Conservation (phyloP, 2,329 filamentous ascomycete species). For the Neurospora sp. region DNA sequence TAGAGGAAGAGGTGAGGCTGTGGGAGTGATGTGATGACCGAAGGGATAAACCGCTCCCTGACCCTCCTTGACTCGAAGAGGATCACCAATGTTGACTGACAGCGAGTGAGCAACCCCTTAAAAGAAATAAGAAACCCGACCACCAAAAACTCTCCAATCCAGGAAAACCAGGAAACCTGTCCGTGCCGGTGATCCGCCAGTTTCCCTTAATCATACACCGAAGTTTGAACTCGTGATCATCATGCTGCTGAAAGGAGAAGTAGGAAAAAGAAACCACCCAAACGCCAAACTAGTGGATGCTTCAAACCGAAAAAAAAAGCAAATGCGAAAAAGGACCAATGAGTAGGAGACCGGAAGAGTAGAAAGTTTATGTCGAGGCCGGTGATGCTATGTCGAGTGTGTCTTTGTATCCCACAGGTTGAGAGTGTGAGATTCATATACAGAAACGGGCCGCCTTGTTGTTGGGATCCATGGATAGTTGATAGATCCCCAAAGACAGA, state of each 20-base stretch:
- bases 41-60: not conserved
- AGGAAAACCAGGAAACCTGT: not conserved
- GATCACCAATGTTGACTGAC: not conserved
- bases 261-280: not conserved
- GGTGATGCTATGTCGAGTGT: not conserved
- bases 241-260: not conserved
- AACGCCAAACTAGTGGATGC: not conserved
- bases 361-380: not conserved
- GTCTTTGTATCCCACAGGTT: not conserved
- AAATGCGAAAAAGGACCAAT: not conserved
- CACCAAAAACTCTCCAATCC: not conserved
- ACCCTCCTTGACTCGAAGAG: not conserved
- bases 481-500: not conserved
- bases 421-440: not conserved
- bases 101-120: not conserved
- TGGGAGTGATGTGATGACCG: not conserved
- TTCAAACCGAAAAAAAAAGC: not conserved
- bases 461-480: not conserved
- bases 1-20: not conserved
- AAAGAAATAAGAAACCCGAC: not conserved
- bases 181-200: not conserved
- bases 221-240: not conserved
- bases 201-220: not conserved
- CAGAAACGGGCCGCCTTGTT: not conserved
- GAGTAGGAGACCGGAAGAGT: not conserved